Evolutionary conservation across 345 rosid species (phyloP).

Genomic region (Brassica incana): DNA sequence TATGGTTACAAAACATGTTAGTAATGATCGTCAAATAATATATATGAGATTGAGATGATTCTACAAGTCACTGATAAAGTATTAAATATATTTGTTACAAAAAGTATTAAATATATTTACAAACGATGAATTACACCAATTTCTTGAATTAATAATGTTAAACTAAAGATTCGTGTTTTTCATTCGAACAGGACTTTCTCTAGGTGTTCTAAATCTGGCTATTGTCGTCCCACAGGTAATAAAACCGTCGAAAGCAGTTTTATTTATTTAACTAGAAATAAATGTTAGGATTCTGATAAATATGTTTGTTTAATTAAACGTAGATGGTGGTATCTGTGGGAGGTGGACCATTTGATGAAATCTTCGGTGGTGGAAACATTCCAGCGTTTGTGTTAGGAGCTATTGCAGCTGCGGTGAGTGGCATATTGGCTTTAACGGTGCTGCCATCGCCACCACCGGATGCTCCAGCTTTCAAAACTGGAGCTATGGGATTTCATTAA

Average conservation of each 20-base stretch:
- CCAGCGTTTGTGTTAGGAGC: slow-evolving; percentile 81
- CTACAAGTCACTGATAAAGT: slow-evolving; percentile 10
- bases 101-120: not conserved
- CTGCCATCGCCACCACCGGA: slow-evolving; percentile 80
- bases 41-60: slow-evolving; percentile 4
- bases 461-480: slow-evolving; percentile 33
- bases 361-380: slow-evolving; percentile 84
- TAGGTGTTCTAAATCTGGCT: slow-evolving; percentile 39
- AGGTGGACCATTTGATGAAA: slow-evolving; percentile 69
- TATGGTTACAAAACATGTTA: too few species aligned
- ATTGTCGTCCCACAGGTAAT: slow-evolving; percentile 44
- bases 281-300: not conserved
- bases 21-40: too few species aligned
- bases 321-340: slow-evolving; percentile 75
- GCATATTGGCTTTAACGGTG: slow-evolving; percentile 54
- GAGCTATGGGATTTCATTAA: slow-evolving; percentile 45
- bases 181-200: slow-evolving; percentile 32
- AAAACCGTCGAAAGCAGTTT: slow-evolving; percentile 5
- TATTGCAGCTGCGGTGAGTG: slow-evolving; percentile 61
- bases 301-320: not conserved
- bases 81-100: too few species aligned
- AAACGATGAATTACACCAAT: not conserved
- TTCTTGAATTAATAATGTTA: not conserved
- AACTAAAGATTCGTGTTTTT: slow-evolving; percentile 4
- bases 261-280: not conserved